These are phyloP conservation scores for Apocynum venetum DNA, from an alignment of 257 asterid species.

Conservation along the genomic window DNA sequence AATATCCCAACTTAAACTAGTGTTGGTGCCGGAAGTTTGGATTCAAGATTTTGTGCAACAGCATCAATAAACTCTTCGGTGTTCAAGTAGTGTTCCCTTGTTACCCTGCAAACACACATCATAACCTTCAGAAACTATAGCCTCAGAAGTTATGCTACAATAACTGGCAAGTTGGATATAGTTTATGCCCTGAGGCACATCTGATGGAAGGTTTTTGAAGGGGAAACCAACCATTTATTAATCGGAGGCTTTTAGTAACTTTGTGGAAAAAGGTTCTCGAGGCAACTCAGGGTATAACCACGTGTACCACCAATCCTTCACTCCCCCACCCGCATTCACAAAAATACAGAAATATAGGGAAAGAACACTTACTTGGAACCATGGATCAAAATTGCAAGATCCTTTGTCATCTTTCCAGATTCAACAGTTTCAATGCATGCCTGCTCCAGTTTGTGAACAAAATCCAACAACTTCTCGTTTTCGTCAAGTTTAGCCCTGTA, in stretches of 20 bases:
- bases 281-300: neutral
- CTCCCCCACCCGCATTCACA: neutral
- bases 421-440: conserved; percentile 83
- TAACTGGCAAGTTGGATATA: neutral
- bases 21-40: conserved; percentile 38
- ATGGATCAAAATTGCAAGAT: conserved; percentile 71
- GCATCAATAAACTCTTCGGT: conserved; percentile 79
- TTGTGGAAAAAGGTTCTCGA: neutral
- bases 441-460: conserved; percentile 71
- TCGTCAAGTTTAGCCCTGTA: conserved; percentile 80
- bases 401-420: conserved; percentile 94
- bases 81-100: conserved; percentile 70
- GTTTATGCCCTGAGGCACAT: neutral
- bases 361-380: conserved; percentile 69
- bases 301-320: neutral
- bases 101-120: conserved; percentile 48
- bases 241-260: neutral
- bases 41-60: conserved; percentile 58
- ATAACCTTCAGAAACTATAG: conserved; percentile 15
- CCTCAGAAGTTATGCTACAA: neutral
- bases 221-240: neutral
- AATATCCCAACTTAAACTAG: conserved; percentile 22
- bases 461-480: conserved; percentile 56
- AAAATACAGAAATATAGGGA: neutral
- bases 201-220: neutral